Conservation (phyloP, 139 green algal genomes). For the Micractinium conductrix region DNA sequence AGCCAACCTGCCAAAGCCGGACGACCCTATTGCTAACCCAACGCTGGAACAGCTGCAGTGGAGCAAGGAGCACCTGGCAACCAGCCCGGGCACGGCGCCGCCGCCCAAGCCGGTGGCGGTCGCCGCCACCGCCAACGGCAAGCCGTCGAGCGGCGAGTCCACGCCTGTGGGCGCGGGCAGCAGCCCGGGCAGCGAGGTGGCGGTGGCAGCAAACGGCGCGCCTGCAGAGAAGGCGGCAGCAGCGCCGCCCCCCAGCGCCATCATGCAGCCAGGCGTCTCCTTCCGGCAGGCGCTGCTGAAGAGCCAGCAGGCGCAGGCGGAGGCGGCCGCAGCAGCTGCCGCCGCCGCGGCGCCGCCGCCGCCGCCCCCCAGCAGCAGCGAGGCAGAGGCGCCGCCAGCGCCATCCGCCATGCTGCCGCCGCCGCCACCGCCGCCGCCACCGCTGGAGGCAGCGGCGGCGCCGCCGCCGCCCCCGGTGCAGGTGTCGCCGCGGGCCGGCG, state of each 20-base stretch:
- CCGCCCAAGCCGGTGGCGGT: neutral
- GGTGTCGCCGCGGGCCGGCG: neutral
- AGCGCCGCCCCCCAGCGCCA: neutral
- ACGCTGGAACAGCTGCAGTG: constrained; percentile 38
- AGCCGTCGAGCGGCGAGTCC: constrained; percentile 7
- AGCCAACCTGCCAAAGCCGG: constrained; percentile 36
- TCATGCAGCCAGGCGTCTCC: constrained; percentile 22
- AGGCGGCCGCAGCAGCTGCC: constrained; percentile 16
- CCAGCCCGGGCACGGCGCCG: neutral
- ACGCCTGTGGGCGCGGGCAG: constrained; percentile 1
- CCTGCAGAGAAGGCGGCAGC: constrained; percentile 12
- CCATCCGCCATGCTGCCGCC: neutral
- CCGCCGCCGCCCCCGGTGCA: neutral
- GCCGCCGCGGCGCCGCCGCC: neutral
- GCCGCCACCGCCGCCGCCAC: neutral
- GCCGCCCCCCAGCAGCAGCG: neutral
- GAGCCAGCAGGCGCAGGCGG: constrained; percentile 21
- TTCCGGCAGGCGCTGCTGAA: constrained; percentile 41
- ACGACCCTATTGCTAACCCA: constrained; percentile 46
- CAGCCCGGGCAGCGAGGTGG: constrained; percentile 12
- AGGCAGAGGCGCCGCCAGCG: neutral
- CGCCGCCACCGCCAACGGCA: constrained; percentile 19
- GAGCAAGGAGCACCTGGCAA: constrained; percentile 31
- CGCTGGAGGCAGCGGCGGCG: neutral
- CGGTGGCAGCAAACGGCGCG: constrained; percentile 3